A percentile compares a stretch with the other conserved stretches of the same genome.
Evolutionary conservation across 2,329 filamentous ascomycete genomes (phyloP).

Genomic region (Curvularia eragrostidis): DNA sequence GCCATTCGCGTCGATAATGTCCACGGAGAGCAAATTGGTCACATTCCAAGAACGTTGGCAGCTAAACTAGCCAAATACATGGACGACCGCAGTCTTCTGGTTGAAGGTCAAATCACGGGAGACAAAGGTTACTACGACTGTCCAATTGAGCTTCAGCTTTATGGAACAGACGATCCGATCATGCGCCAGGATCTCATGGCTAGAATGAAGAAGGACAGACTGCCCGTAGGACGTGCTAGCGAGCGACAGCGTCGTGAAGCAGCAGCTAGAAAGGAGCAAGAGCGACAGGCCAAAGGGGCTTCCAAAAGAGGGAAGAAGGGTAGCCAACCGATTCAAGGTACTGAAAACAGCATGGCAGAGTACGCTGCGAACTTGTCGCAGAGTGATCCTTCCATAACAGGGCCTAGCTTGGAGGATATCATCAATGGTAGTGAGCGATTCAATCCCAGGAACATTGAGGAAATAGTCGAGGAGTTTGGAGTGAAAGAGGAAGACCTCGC

Average conservation of each 20-base stretch:
- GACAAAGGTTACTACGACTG: constrained; percentile 73
- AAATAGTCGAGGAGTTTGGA: constrained; percentile 73
- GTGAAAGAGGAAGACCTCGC: constrained; percentile 73
- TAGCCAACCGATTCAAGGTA: constrained; percentile 33
- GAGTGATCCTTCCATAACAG: constrained; percentile 41
- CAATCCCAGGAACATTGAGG: constrained; percentile 68
- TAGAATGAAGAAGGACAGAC: constrained; percentile 68
- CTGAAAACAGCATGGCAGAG: constrained; percentile 33
- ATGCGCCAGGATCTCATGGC: constrained; percentile 63
- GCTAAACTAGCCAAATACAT: constrained; percentile 77
- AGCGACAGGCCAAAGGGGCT: constrained; percentile 54
- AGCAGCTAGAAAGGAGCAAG: constrained; percentile 63
- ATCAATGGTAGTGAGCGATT: constrained; percentile 71
- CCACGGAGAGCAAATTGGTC: constrained; percentile 75
- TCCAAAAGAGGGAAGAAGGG: constrained; percentile 41
- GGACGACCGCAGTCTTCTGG: constrained; percentile 58
- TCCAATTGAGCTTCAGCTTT: constrained; percentile 72
- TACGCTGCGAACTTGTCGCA: constrained; percentile 36
- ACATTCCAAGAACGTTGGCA: constrained; percentile 72
- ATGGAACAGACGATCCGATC: constrained; percentile 66
- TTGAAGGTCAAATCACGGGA: constrained; percentile 75
- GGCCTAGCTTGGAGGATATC: constrained; percentile 67
- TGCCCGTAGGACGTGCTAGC: constrained; percentile 57
- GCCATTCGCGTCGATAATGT: constrained; percentile 83
- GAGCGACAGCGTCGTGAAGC: constrained; percentile 59